These are phyloP conservation scores for Kluyveromyces starmeri DNA, from an alignment of 805 yeast species.

Conservation along the genomic window DNA sequence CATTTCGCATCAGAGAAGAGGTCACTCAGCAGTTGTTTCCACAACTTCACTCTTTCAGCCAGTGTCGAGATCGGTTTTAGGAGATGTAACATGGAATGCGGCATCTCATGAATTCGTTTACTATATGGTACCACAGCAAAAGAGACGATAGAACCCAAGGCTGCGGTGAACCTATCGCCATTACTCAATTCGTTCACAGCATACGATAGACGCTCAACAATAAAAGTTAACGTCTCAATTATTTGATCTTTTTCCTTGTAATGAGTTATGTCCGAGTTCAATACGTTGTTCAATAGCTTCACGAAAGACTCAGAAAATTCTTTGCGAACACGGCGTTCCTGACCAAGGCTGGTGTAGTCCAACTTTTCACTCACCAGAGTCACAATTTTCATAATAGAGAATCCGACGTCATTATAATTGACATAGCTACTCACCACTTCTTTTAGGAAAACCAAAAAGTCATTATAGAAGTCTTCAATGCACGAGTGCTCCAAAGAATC, in stretches of 20 bases:
- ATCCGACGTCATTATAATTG: slow-evolving; percentile 40
- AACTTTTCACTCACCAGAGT: slow-evolving; percentile 48
- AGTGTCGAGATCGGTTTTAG: slow-evolving; percentile 27
- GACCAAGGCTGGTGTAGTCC: slow-evolving; percentile 50
- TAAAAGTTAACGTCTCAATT: slow-evolving; percentile 11
- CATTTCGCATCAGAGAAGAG: slow-evolving; percentile 44
- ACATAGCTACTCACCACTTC: slow-evolving; percentile 43
- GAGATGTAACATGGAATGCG: slow-evolving; percentile 37
- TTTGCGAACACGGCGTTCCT: slow-evolving; percentile 47
- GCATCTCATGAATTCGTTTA: slow-evolving; percentile 32
- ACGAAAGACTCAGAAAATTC: slow-evolving; percentile 42
- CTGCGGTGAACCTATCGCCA: slow-evolving; percentile 46
- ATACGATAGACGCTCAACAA: slow-evolving; percentile 14
- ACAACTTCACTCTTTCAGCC: slow-evolving; percentile 36
- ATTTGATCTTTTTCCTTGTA: slow-evolving; percentile 10
- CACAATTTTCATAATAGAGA: slow-evolving; percentile 45
- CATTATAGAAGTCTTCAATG: slow-evolving; percentile 68
- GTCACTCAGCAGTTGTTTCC: slow-evolving; percentile 63
- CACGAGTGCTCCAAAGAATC: slow-evolving; percentile 64
- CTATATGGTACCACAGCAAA: slow-evolving; percentile 43
- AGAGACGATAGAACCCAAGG: slow-evolving; percentile 44
- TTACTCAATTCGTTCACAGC: slow-evolving; percentile 20
- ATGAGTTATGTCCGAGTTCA: slow-evolving; percentile 17
- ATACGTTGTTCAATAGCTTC: slow-evolving; percentile 28
- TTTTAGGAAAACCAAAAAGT: slow-evolving; percentile 48